A percentile compares a stretch with the other conserved stretches of the same genome.
Conservation (phyloP, 495 filamentous ascomycete species). For the Penicillium desertorum region DNA sequence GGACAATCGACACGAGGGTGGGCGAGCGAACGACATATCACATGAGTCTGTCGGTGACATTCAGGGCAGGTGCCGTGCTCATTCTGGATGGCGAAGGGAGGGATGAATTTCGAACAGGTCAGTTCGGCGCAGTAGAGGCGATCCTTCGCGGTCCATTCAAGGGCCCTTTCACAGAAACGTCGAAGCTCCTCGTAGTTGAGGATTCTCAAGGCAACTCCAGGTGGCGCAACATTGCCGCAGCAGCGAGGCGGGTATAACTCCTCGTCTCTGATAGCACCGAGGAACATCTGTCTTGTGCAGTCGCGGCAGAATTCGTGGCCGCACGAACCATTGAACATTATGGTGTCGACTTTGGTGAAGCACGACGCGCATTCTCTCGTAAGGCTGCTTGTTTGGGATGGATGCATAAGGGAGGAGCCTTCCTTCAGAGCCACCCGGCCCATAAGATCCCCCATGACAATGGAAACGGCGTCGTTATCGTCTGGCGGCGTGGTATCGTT, state of each 20-base stretch:
- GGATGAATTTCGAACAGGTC: slow-evolving; percentile 26
- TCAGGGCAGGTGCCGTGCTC: slow-evolving; percentile 18
- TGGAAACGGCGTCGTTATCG: neutral
- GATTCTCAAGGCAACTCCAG: slow-evolving; percentile 9
- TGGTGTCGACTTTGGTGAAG: slow-evolving; percentile 1
- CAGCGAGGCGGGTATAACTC: slow-evolving; percentile 26
- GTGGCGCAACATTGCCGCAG: slow-evolving; percentile 10
- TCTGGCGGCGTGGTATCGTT: neutral
- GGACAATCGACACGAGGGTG: slow-evolving; percentile 25
- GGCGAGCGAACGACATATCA: slow-evolving; percentile 15
- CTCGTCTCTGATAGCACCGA: slow-evolving; percentile 23
- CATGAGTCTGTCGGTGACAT: slow-evolving; percentile 20
- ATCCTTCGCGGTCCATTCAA: slow-evolving; percentile 22
- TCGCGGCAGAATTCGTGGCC: slow-evolving; percentile 20
- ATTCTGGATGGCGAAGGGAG: slow-evolving; percentile 8
- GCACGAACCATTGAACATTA: slow-evolving; percentile 10
- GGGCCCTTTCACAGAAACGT: slow-evolving; percentile 14
- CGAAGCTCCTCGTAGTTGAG: slow-evolving; percentile 15
- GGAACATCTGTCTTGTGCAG: slow-evolving; percentile 18
- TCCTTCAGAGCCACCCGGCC: neutral
- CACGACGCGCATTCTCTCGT: slow-evolving; percentile 17
- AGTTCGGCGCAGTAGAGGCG: slow-evolving; percentile 22
- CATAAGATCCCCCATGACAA: neutral
- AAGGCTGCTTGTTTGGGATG: neutral
- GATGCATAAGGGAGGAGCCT: neutral